Conservation (phyloP, 1,139 yeast genomes). For the Scheffersomyces lignicola region DNA sequence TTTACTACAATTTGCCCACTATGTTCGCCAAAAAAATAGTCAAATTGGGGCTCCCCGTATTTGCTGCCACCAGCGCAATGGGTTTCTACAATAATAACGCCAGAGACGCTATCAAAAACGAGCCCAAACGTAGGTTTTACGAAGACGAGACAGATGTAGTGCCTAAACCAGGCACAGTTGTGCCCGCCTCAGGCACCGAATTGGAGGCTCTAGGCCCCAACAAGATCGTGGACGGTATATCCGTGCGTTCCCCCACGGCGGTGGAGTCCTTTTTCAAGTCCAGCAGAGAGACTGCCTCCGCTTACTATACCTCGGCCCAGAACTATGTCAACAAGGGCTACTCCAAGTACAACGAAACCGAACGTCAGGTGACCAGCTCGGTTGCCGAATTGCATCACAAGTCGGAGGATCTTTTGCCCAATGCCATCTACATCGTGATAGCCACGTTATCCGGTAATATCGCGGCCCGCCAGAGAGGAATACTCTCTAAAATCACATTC, state of each 20-base stretch:
- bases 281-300: constrained; percentile 39
- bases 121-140: constrained; percentile 54
- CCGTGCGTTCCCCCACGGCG: constrained; percentile 52
- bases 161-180: constrained; percentile 55
- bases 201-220: constrained; percentile 42
- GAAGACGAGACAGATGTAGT: constrained; percentile 54
- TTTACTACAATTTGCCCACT: neutral
- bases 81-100: constrained; percentile 3
- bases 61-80: constrained; percentile 10
- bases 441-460: constrained; percentile 84
- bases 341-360: constrained; percentile 55
- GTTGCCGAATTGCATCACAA: constrained; percentile 69
- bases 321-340: constrained; percentile 39
- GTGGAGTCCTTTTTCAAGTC: constrained; percentile 51
- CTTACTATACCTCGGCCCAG: constrained; percentile 16
- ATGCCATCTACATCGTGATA: constrained; percentile 65
- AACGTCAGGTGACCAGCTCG: constrained; percentile 65
- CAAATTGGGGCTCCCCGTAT: constrained; percentile 10
- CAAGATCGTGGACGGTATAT: constrained; percentile 54
- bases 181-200: constrained; percentile 52
- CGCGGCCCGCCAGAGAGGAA: constrained; percentile 68
- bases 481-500: constrained; percentile 55
- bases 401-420: constrained; percentile 76
- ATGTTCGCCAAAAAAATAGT: constrained; percentile 11
- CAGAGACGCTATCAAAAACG: constrained; percentile 22